Evolutionary conservation across 2,329 filamentous ascomycete genomes (phyloP), one percentile per base, ranked within the genome.

Genomic region (Monilinia aucupariae): DNA sequence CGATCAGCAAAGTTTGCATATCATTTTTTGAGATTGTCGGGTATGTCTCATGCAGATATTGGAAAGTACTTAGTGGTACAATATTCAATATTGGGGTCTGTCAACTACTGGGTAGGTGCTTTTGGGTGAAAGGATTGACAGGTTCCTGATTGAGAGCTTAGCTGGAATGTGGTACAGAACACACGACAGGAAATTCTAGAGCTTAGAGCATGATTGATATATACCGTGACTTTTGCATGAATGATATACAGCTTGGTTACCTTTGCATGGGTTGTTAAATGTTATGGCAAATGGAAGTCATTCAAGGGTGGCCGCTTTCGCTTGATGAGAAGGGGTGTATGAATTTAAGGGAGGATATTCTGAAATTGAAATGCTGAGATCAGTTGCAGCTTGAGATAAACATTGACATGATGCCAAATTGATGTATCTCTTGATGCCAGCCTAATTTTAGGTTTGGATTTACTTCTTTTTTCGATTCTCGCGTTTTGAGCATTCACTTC

Each of bases 11-110:
- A 47, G 8, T 34, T 58, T 48, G 54, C 54, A 47, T 58, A 39
- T 58, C 30, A 32, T 25, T 22, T 43, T 43, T 56, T 56, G 41
- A 20, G 54, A 37, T 58, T 25, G 27, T 37, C 13, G 54, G 54
- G n/a, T 34, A 25, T 27, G 54, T 58, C 27, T 47, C 30, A 58
- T 47, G 54, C 54, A 58, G 34, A 34, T 34, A 47, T 34, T 58
- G 41, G 27, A 58, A 47, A 37, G 47, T 58, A 25, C 54, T 34
- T 13, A 17, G 54, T 47, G 41, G n/a, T 34, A 58, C 54, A 34
- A 37, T 25, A 30, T 47, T 47, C 30, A 47, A 47, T 58, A 34
- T 32, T 37, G 30, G 32, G n/a, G 30, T 32, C 41, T 58, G 41
- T 58, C 54, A 47, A 34, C 13, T 47, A 34, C 13, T 47, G 30